These are phyloP conservation scores for Centrapalus pauciflorus DNA, from an alignment of 129 eudicot genomes.

Conservation along the genomic window DNA sequence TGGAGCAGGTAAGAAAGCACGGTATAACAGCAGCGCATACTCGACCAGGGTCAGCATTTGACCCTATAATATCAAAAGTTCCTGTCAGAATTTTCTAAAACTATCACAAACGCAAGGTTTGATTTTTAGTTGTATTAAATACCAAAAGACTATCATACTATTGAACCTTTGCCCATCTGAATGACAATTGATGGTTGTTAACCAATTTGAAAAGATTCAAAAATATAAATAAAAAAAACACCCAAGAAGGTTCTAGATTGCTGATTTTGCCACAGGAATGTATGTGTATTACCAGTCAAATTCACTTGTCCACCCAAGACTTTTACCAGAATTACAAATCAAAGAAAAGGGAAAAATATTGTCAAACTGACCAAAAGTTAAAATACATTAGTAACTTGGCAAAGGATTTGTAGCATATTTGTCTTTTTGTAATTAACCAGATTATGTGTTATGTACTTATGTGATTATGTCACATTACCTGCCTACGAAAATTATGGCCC, in stretches of 20 bases:
- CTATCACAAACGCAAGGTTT: neutral
- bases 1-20: constrained; percentile 71
- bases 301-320: too few species aligned
- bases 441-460: neutral
- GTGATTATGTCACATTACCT: constrained; percentile 55
- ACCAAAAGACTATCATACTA: constrained; percentile 5
- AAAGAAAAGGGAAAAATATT: neutral
- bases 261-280: neutral
- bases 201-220: constrained; percentile 5
- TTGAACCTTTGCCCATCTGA: neutral
- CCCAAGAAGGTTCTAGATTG: neutral
- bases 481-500: constrained; percentile 83
- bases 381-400: neutral
- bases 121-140: neutral
- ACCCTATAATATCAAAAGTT: constrained; percentile 35
- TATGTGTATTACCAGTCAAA: neutral
- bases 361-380: neutral
- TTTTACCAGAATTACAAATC: neutral
- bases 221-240: too few species aligned
- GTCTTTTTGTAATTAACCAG: neutral
- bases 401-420: neutral
- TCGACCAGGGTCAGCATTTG: constrained; percentile 70
- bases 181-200: neutral
- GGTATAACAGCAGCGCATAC: constrained; percentile 50
- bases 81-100: constrained; percentile 16